These are phyloP conservation scores for Trichoderma atrobrunneum DNA, from an alignment of 2,329 filamentous ascomycete genomes.

Conservation along the genomic window DNA sequence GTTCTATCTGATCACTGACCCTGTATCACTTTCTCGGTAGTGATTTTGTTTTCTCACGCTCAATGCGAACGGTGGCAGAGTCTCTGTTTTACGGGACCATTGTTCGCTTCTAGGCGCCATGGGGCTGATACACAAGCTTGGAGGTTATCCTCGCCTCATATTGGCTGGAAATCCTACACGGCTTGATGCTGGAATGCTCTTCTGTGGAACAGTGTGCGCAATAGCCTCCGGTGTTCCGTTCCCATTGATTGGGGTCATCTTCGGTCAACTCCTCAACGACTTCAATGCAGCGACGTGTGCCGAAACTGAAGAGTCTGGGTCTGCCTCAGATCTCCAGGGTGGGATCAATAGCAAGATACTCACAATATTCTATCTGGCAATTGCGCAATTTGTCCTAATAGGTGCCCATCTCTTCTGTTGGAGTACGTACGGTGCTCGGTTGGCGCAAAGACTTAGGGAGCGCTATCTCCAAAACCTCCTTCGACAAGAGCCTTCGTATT, in stretches of 20 bases:
- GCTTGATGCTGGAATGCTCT: conserved; percentile 21
- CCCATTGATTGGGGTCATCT: conserved; percentile 54
- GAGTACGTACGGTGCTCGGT: conserved; percentile 54
- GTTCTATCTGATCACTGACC: background rate
- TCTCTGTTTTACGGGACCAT: background rate
- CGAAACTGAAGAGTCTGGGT: conserved; percentile 20
- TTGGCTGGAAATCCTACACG: conserved; percentile 20
- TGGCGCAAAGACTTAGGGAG: conserved; percentile 56
- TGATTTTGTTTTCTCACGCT: background rate
- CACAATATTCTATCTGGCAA: conserved; percentile 56
- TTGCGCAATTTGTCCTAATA: conserved; percentile 56
- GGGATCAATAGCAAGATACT: conserved; percentile 51
- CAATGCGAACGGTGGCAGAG: background rate
- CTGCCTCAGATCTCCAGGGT: conserved; percentile 23
- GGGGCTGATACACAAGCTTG: background rate
- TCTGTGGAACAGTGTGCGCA: conserved; percentile 18
- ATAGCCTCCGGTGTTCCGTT: conserved; percentile 47
- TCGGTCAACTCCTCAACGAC: conserved; percentile 53
- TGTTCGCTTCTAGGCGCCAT: background rate
- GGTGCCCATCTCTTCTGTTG: conserved; percentile 59
- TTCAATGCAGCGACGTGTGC: conserved; percentile 49
- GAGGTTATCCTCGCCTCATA: background rate
- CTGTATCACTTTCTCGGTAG: background rate
- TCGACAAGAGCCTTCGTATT: conserved; percentile 55
- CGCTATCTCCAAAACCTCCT: conserved; percentile 54